Base-by-base conservation (phyloP, 352 stramenopile species). In the Phytophthora capsici region DNA sequence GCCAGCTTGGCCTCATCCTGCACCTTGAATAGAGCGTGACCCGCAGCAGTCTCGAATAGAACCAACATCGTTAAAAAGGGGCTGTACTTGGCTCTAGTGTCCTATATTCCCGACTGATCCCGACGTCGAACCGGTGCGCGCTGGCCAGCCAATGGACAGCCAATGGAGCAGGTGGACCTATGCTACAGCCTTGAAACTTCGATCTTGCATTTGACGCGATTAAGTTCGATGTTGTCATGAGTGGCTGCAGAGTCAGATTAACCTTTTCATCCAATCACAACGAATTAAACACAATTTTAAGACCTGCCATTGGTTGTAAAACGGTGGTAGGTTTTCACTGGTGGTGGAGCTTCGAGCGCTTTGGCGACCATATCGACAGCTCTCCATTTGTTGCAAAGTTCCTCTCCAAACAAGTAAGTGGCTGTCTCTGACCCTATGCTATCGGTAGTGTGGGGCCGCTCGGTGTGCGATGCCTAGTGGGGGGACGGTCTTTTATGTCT, bases 1-100 rank as follows among this genome's bases (percentile, higher is more conserved):
- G 88, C 79, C 36, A 98, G 50, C 78, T 98, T 98, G 62, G 86
- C 86, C 66, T 98, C 93, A 73, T 98, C 91, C 75, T 97, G 84
- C 63, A 99, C 96, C 89, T 99, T 99, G 73, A 99, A 99, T 25
- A 99, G 87, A 59, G 98, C 98, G 79, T 99, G 99, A 41, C 98
- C 98, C 57, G 96, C 98, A 16, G 98, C 94, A 34, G 98, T 99
- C 80, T 99, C 98, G 71, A 99, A 99, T 32, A 99, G 84, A 62
- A 99, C 95, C 59, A 99, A 86, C 98, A 99, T 99, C 38, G 52
- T 80, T 20, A 25, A 17, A 36, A 7, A 26, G 22, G 47, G 10
- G 34, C 16, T 12, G 36, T 16, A 41, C 36, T 41, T 41, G 8
- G 36, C 14, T 49, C 32, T 34, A 26, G 32, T 55, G 22, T 58